Base-by-base conservation (phyloP, 208 protist species). In the Crithidia sp. region DNA sequence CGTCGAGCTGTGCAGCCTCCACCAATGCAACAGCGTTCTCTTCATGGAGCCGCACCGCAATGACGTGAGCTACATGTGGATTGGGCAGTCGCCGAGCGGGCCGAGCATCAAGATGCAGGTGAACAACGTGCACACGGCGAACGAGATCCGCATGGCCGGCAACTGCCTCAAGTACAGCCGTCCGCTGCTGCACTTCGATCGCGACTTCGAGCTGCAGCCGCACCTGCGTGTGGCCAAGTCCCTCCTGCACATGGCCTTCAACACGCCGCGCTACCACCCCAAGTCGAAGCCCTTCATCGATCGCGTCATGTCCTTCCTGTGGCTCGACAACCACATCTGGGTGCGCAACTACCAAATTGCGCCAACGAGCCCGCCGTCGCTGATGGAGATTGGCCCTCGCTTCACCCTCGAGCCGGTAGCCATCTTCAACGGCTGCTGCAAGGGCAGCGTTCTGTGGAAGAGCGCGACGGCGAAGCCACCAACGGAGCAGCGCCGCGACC, bases 221-320 rank as follows among this genome's bases (percentile, higher is more conserved):
- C 94, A 99, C 53, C 84, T 95, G 10, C 77, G 84, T 44, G 81
- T 99, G 4, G 81, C 98, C 12, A 99, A 99, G 77, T 97, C 99
- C 72, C 80, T 99, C 8, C 90, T 99, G 67, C 81, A 85, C 60
- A 93, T 99, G 91, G 81, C 95, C 37, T 99, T 99, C 84, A 96
- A 96, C 60, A 98, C 95, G 0, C 98, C 98, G 16, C 88, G 95
- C 49, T 90, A 94, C 54, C 98, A 99, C 84, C 96, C 97, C 47
- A 98, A 98, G 71, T 97, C 91, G 62, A 99, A 99, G 82, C 98
- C 99, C 9, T 99, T 99, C 79, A 77, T 99, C 41, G 98, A 99
- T 82, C 98, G 99, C 81, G 93, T 99, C 54, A 89, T 99, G 57
- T 89, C 79, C 43, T 99, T 99, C 79, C 98, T 94, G 76, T 94